Evolutionary conservation across 805 yeast genomes (phyloP).

Genomic region (Teunomyces panamensis): DNA sequence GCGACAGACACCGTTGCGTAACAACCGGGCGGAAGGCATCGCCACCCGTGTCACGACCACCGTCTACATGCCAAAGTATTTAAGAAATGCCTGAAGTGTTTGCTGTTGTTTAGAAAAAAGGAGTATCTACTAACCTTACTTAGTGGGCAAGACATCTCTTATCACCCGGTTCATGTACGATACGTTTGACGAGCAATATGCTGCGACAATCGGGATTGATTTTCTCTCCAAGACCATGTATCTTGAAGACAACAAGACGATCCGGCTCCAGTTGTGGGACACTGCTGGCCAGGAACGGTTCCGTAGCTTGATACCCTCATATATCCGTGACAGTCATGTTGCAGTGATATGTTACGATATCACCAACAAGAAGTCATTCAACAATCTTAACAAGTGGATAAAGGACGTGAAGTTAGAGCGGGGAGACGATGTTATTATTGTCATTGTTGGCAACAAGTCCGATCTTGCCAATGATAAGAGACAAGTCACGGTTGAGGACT

Average conservation of each 20-base stretch:
- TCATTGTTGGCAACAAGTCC: constrained; percentile 87
- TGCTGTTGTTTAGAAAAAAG: no score
- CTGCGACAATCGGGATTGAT: constrained; percentile 96
- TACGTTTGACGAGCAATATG: constrained; percentile 92
- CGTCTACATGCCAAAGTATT: no score
- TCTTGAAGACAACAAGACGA: constrained; percentile 85
- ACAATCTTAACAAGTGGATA: constrained; percentile 85
- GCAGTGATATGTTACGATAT: constrained; percentile 96
- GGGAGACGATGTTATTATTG: constrained; percentile 84
- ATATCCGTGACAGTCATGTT: constrained; percentile 94
- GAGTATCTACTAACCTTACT: constrained; percentile 9
- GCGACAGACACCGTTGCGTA: neutral
- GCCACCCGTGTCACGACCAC: no score
- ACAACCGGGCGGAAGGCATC: neutral
- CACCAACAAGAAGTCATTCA: constrained; percentile 80
- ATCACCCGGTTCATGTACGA: constrained; percentile 98
- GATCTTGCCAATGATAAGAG: constrained; percentile 73
- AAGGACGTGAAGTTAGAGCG: constrained; percentile 93
- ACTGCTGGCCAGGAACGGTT: constrained; percentile 98
- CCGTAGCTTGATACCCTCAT: constrained; percentile 90
- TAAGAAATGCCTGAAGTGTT: no score
- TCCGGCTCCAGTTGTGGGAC: constrained; percentile 94
- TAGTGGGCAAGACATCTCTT: constrained; percentile 91
- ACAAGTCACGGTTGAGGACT: constrained; percentile 81
- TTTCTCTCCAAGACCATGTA: constrained; percentile 79